Evolutionary conservation across 352 stramenopile genomes (phyloP).

Genomic region (Pythium apleroticum): DNA sequence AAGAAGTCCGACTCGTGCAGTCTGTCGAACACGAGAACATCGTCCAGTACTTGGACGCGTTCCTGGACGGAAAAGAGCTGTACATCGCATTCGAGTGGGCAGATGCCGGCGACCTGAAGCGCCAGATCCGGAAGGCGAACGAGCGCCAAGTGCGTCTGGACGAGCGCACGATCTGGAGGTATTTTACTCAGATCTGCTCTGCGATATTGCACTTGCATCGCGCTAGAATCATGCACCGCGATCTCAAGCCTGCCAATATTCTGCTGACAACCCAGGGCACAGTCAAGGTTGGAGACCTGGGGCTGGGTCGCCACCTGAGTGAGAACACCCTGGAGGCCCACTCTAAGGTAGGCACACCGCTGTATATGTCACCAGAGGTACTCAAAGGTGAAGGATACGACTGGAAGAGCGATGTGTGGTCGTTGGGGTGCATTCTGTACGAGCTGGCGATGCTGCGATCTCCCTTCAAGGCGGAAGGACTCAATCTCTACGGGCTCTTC

Average conservation of each 20-base stretch:
- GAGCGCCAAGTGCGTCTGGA: slow-evolving; percentile 85
- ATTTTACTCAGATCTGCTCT: slow-evolving; percentile 89
- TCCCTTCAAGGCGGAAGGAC: slow-evolving; percentile 92
- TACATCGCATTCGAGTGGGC: slow-evolving; percentile 95
- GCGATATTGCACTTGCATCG: slow-evolving; percentile 89
- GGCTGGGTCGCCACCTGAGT: slow-evolving; percentile 73
- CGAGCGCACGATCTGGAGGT: slow-evolving; percentile 93
- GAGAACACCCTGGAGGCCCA: slow-evolving; percentile 82
- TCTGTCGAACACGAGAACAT: slow-evolving; percentile 90
- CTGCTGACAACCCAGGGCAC: slow-evolving; percentile 89
- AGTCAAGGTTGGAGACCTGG: slow-evolving; percentile 89
- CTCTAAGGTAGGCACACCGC: slow-evolving; percentile 92
- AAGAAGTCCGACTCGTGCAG: slow-evolving; percentile 89
- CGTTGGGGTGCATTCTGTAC: slow-evolving; percentile 94
- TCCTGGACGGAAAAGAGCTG: slow-evolving; percentile 89
- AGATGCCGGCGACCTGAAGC: slow-evolving; percentile 91
- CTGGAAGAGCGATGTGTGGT: slow-evolving; percentile 96
- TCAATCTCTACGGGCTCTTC: slow-evolving; percentile 92
- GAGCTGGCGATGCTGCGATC: slow-evolving; percentile 93
- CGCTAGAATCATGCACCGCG: slow-evolving; percentile 92
- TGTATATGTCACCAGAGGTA: slow-evolving; percentile 96
- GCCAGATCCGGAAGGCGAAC: slow-evolving; percentile 90
- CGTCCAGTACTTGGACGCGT: slow-evolving; percentile 91
- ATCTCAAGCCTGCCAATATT: slow-evolving; percentile 95
- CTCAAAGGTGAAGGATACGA: slow-evolving; percentile 92